Evolutionary conservation across 306 rosid genomes (phyloP), one percentile per base, ranked within the genome.

Genomic region (Vicia faba): DNA sequence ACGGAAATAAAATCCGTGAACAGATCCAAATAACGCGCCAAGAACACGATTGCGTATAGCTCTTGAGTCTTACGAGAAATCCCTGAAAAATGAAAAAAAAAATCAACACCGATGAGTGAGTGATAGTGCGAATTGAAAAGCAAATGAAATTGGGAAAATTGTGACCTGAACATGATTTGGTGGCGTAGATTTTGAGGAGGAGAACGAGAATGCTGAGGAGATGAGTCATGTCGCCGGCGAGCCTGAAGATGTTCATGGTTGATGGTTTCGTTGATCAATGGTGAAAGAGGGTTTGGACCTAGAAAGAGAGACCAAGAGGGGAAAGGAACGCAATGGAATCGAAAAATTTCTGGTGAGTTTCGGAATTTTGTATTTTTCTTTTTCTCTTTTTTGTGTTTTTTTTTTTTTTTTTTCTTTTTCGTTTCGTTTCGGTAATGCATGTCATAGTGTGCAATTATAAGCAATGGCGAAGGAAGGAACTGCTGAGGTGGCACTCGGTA

Each of bases 11-110:
- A 90, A 9, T 83, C 91, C 29, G 96, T 88, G 81, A 93, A 84
- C 43, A 93, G 82, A 83, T 88, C 95, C 95, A 93, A 13, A 72
- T 93, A 93, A 56, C 97, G 96, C 26, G 95, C 71, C 80, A 93
- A 19, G 69, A 93, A 93, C 67, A 93, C 97, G 16, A 88, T 49
- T 5, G 90, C 96, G 15, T 86, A 86, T 1, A 93, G 88, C 78
- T 90, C 97, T 83, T 93, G 99, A n/a, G 99, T 90, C 83, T 93
- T 93, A 0, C 85, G 90, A 38, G 99, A 93, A 82, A 93, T 66
- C 53, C 99, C 99, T 93, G 38, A 71, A 68, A 61, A 35, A 6
- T 31, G 2, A 26, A 36, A 15, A 14, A 31, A 26, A 28, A 51
- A 38, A 43, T 8, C 35, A 16, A 58, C 51, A 70, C 39, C 11